Evolutionary conservation across 805 yeast genomes (phyloP), one percentile per base, ranked within the genome.

Genomic region (Candida berthetii): DNA sequence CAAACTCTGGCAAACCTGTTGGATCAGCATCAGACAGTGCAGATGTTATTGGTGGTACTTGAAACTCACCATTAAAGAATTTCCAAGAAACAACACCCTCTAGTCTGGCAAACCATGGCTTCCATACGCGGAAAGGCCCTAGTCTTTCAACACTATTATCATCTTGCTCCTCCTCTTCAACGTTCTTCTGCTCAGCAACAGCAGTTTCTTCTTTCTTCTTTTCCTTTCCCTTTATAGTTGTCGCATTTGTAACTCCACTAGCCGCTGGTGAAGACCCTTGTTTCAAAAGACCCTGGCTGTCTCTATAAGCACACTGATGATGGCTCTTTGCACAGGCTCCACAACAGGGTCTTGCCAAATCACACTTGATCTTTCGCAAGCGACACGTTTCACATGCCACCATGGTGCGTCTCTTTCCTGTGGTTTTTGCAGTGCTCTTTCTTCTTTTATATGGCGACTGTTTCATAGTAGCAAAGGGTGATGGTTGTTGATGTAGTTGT

Each of bases 321-420:
- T 46, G 45, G 20, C 38, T 44, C 37, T 48, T 53, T 4, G 22
- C 4, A 44, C 79, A 74, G n/a, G 62, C 44, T 1, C 73, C 71
- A 53, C 79, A 74, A 1, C 57, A 50, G 1, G 78, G 78, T 38
- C 59, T 64, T 9, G 38, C 49, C 42, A 72, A 65, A 50, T 73
- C 76, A 54, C 78, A 74, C 43, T 69, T 72, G 45, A 72, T 68
- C 54, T 72, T 74, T 54, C 65, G 62, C 41, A 60, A 53, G 13
- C 74, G 60, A 48, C 78, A 73, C 17, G 60, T 55, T 14, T 57
- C 51, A 46, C 76, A 71, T 1, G 75, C 74, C 31, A 48, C 45
- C 38, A 50, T 31, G 3, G 50, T 49, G 11, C 57, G 37, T 40
- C 43, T 48, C 18, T 53, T 39, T 0, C 45, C 22, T 7, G 17